Conservation (phyloP, 1,284 basidiomycete species). For the Heterobasidion parviporum region DNA sequence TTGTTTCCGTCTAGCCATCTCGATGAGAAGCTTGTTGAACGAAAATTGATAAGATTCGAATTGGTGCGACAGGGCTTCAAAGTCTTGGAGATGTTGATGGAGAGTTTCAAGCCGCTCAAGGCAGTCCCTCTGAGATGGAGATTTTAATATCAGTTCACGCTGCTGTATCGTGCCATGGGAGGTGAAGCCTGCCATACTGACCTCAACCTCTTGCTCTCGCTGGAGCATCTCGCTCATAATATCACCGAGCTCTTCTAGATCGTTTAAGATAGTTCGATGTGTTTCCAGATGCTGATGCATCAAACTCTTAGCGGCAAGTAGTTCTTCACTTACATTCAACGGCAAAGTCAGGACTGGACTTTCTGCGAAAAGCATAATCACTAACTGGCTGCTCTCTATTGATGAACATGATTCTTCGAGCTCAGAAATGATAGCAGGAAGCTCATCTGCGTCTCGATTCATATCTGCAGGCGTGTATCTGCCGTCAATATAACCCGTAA, state of each 20-base stretch:
- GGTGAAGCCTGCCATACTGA: conserved; percentile 15
- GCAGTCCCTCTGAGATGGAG: conserved; percentile 34
- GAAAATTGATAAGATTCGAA: conserved; percentile 62
- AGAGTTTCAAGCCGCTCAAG: conserved; percentile 45
- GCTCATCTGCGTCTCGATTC: conserved; percentile 67
- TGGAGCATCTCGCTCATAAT: conserved; percentile 72
- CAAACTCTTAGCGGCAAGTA: conserved; percentile 34
- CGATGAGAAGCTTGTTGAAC: conserved; percentile 62
- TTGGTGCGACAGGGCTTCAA: conserved; percentile 55
- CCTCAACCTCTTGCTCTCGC: conserved; percentile 59
- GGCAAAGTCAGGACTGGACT: not conserved
- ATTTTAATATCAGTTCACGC: not conserved
- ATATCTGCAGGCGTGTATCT: conserved; percentile 41
- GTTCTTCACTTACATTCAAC: conserved; percentile 34
- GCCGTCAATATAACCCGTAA: not conserved
- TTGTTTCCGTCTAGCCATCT: conserved; percentile 58
- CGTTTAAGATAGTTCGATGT: conserved; percentile 41
- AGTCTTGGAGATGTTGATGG: conserved; percentile 48
- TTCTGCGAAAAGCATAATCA: not conserved
- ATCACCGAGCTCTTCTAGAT: conserved; percentile 66
- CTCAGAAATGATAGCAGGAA: conserved; percentile 64
- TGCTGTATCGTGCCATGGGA: not conserved
- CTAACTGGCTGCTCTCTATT: conserved; percentile 53
- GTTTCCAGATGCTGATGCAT: conserved; percentile 38
- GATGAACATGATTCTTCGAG: conserved; percentile 47